Conservation (phyloP, 805 yeast species). For the Lipomyces anomalus region DNA sequence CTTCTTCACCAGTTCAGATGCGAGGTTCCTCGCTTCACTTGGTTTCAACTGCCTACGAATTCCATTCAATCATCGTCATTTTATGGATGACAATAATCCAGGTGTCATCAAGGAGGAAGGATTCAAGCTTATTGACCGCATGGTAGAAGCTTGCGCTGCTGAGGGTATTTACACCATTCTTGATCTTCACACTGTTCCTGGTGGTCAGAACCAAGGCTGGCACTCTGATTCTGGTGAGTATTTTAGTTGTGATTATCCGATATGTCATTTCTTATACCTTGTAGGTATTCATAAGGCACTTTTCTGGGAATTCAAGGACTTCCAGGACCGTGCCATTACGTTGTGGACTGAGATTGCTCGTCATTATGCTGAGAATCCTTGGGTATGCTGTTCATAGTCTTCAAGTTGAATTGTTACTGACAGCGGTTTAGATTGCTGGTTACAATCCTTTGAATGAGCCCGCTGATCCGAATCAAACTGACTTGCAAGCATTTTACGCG, state of each 20-base stretch:
- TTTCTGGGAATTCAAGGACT: conserved; percentile 46
- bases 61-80: conserved; percentile 50
- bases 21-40: conserved; percentile 40
- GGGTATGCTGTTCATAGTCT: too few relatives aligned
- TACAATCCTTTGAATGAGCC: conserved; percentile 53
- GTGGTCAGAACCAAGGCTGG: conserved; percentile 55
- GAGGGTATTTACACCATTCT: conserved; percentile 45
- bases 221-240: conserved; percentile 42
- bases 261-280: too few relatives aligned
- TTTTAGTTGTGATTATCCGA: too few relatives aligned
- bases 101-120: conserved; percentile 42
- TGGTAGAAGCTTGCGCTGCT: conserved; percentile 42
- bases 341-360: conserved; percentile 44
- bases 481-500: conserved; percentile 39
- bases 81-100: conserved; percentile 43
- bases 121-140: conserved; percentile 40
- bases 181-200: conserved; percentile 49
- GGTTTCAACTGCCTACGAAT: conserved; percentile 45
- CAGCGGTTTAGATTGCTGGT: too few relatives aligned
- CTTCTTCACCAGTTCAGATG: conserved; percentile 50
- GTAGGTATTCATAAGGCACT: conserved; percentile 44
- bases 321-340: conserved; percentile 44
- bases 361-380: conserved; percentile 42
- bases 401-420: too few relatives aligned
- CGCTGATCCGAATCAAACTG: conserved; percentile 41